phyloP scores from a whole-genome alignment of 2,329 filamentous ascomycete genomes.

The Arthrobotrys iridis region DNA sequence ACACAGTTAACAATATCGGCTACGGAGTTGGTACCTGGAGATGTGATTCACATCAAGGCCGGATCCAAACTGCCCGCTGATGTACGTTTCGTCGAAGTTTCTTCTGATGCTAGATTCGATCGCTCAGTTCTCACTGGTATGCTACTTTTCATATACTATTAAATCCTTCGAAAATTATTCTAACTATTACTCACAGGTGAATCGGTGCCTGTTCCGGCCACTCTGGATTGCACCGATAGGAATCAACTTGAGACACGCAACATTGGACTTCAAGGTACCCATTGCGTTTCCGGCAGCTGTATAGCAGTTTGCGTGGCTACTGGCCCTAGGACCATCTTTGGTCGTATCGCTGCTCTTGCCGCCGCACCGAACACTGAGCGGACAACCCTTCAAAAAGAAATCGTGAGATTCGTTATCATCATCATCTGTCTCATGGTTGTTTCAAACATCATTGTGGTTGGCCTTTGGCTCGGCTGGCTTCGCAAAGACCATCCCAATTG shows the following conservation, averaged over 20 bases:
- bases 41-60: constrained; percentile 73
- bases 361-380: constrained; percentile 74
- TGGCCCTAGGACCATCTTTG: constrained; percentile 78
- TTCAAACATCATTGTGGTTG: constrained; percentile 72
- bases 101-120: constrained; percentile 76
- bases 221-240: constrained; percentile 73
- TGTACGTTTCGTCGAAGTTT: constrained; percentile 74
- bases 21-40: constrained; percentile 75
- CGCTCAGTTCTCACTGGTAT: constrained; percentile 75
- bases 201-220: constrained; percentile 72
- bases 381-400: constrained; percentile 77
- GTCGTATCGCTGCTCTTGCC: constrained; percentile 77
- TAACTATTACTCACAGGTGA: constrained; percentile 64
- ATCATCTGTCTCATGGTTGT: constrained; percentile 74
- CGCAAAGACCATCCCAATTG: constrained; percentile 73
- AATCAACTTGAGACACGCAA: constrained; percentile 81
- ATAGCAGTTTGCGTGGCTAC: constrained; percentile 77
- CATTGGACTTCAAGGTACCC: constrained; percentile 81
- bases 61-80: constrained; percentile 80
- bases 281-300: constrained; percentile 72
- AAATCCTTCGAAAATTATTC: background rate
- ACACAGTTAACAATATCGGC: constrained; percentile 66
- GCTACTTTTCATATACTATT: constrained; percentile 20
- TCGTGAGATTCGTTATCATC: constrained; percentile 76
- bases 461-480: constrained; percentile 78